phyloP scores from a whole-genome alignment of 2,329 filamentous ascomycete species.

The Microascus cirrosus region DNA sequence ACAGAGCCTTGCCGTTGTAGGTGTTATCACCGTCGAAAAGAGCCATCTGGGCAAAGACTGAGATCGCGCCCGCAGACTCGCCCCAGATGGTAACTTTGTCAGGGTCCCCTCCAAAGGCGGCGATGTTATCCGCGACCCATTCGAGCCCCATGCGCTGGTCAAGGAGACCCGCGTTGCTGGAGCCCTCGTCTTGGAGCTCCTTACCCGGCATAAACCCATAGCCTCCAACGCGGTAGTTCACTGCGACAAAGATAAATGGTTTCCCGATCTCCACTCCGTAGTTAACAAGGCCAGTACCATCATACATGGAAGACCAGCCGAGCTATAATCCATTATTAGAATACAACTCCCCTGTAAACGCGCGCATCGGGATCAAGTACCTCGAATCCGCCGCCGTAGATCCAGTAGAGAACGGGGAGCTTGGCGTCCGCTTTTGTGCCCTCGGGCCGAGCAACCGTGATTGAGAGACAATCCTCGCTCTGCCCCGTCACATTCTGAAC shows the following conservation, averaged over 20 bases:
- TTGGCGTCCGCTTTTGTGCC: constrained; percentile 42
- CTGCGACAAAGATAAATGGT: constrained; percentile 62
- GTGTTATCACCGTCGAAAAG: constrained; percentile 61
- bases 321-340: constrained; percentile 27
- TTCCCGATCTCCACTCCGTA: constrained; percentile 39
- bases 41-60: constrained; percentile 65
- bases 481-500: constrained; percentile 42
- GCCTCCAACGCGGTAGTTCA: constrained; percentile 67
- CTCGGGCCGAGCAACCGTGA: constrained; percentile 48
- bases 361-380: constrained; percentile 28
- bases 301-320: constrained; percentile 39
- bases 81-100: constrained; percentile 74
- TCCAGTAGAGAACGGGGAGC: constrained; percentile 60
- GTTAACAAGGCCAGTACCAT: constrained; percentile 32
- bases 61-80: constrained; percentile 61
- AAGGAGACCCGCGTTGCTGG: constrained; percentile 58
- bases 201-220: constrained; percentile 65
- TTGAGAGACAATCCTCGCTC: constrained; percentile 51
- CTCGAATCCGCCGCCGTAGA: constrained; percentile 57
- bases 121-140: constrained; percentile 71
- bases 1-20: constrained; percentile 65
- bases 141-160: constrained; percentile 64
- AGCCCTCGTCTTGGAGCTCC: constrained; percentile 56
- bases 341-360: constrained; percentile 50
- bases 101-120: constrained; percentile 66